Base-by-base conservation (phyloP, 345 rosid species). In the Lepidium didymum region DNA sequence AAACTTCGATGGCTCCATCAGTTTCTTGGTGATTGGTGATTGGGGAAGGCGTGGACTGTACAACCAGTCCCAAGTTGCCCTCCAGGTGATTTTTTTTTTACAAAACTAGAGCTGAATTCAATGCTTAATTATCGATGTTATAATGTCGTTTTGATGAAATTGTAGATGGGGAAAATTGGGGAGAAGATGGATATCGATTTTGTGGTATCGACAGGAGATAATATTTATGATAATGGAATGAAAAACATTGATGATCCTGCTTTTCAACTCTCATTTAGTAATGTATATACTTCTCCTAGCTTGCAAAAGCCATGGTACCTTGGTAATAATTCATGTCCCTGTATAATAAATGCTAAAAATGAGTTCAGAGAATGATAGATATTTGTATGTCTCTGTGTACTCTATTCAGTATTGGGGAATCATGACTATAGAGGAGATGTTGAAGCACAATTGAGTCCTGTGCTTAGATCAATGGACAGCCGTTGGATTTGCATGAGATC, bases 31-130 rank as follows among this genome's bases (percentile, higher is more conserved):
- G 8, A 66, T 85, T 14, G 90, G 96, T 69, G 96, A 89, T 18
- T 89, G 92, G 96, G 96, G 92, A 40, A 81, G 96, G 73, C 68
- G 70, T 63, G 92, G 96, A 37, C 36, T 43, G 29, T 85, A 49
- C 69, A 86, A 89, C 59, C 96, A 89, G 47, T 73, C 90, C 8
- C 19, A 68, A 34, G 90, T 86, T 58, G 88, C 96, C 43, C 47
- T 37, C 61, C 88, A 89, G 96, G 92, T 29, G 7, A 5, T 3
- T 5, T 0, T 5, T 0, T 29, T 29, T 29, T 29, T 5, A 6
- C 7, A 29, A 29, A 29, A 29, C 7, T 29, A 29, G 7, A 29
- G 33, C 33, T 29, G 7, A 6, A 29, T 29, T 5, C 33, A 29
- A 29, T 29, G 7, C 33, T 29, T 29, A 6, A 5, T 6, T 5